Base-by-base conservation (phyloP, 83 land plant species). In the Diphasiastrum complanatum region DNA sequence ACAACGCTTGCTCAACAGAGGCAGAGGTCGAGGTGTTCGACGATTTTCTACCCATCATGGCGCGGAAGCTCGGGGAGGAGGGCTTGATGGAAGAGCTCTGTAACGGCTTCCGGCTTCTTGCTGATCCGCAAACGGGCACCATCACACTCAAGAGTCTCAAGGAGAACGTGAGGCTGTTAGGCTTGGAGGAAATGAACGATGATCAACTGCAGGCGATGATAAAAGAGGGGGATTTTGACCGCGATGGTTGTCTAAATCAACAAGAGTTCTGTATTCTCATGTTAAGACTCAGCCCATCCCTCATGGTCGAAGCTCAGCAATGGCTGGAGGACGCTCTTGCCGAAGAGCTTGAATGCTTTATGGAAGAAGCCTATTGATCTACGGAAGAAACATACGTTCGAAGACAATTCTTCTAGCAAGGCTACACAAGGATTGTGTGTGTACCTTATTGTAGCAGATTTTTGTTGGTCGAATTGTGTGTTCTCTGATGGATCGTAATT, bases 61-160 rank as follows among this genome's bases (percentile, higher is more conserved):
- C 81, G 22, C 75, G 70, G 79, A 68, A 60, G 34, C 47, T 84
- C 57, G 85, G 85, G 6, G 70, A 70, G 4, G 67, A 73, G 18
- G 88, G 79, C 55, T 76, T 84, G 24, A 72, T 84, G 82, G 60
- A 43, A 34, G 88, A 84, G 82, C 75, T 84, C 16, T 72, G 73
- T 60, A 81, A 78, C 11, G 88, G 88, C 45, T 84, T 84, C 46
- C 54, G 47, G 30, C 67, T 75, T 57, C 52, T 84, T 46, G 70
- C 74, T 56, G 85, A 81, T 57, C 51, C 63, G 5, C 51, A 37
- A 6, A 64, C 51, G 35, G 71, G 74, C 0, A 36, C 77, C 47
- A 85, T 85, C 68, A 85, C 89, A 20, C 65, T 76, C 46, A 78
- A 74, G 63, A 85, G 89, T 73, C 54, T 85, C 72, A 78, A 60